A percentile compares a stretch with the other conserved stretches of the same genome.
Conservation (phyloP, 768 basidiomycete species). For the Paxillus involutus region DNA sequence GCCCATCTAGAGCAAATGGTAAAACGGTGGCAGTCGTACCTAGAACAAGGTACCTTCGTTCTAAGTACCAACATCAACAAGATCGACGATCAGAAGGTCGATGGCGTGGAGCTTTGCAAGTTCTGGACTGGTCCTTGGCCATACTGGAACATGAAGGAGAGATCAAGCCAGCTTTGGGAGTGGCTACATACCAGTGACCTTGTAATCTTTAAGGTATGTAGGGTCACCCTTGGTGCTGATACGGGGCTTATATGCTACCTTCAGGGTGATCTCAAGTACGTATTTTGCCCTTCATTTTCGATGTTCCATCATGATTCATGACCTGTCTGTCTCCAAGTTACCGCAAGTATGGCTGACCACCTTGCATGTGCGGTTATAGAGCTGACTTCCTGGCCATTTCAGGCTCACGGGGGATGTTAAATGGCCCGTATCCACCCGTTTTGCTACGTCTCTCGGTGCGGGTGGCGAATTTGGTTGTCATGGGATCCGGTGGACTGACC, state of each 20-base stretch:
- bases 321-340: conserved; percentile 51
- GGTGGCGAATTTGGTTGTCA: background rate
- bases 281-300: conserved; percentile 6
- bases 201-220: conserved; percentile 79
- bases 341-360: conserved; percentile 63
- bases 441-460: conserved; percentile 69
- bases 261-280: conserved; percentile 89
- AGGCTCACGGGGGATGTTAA: conserved; percentile 86
- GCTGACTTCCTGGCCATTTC: conserved; percentile 5
- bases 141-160: conserved; percentile 70
- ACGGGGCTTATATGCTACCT: conserved; percentile 14
- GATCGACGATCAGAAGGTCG: conserved; percentile 20
- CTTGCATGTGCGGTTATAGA: background rate
- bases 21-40: conserved; percentile 68
- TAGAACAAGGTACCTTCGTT: conserved; percentile 68
- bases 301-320: background rate
- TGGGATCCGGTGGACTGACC: background rate
- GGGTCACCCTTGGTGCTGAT: background rate
- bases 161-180: conserved; percentile 50
- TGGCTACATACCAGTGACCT: conserved; percentile 56
- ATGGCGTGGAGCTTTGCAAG: conserved; percentile 28
- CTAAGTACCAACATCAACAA: conserved; percentile 48
- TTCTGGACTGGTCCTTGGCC: conserved; percentile 80
- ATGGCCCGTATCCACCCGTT: conserved; percentile 84
- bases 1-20: conserved; percentile 59